Evolutionary conservation across 179 eudicot species (phyloP), one percentile per base, ranked within the genome.

Genomic region (Spinacia oleracea): DNA sequence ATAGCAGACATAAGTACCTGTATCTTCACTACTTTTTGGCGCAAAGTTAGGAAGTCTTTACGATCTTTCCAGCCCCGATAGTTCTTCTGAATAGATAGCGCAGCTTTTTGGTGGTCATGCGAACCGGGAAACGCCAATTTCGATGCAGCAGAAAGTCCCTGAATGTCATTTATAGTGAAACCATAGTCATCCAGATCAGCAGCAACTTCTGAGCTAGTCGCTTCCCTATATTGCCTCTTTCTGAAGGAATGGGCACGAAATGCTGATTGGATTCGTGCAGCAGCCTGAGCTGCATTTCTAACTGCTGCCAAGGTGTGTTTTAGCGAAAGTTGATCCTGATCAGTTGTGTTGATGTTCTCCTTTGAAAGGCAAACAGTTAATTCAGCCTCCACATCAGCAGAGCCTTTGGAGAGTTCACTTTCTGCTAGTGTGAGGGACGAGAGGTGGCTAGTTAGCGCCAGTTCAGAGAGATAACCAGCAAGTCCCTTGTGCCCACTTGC

Each of bases 21-120:
- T 86, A 96, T 93, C 90, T 89, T 96, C 73, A 96, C 99, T 55
- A 92, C 97, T 90, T 93, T 93, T 82, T 88, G 89, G 75, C 97
- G 92, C 70, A 92, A 65, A 40, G 99, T 72, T 56, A 91, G 87
- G 75, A 88, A 93, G 78, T 91, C 89, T 82, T 86, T 96, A 70
- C 97, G 87, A 40, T 93, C 94, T 90, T 93, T 96, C 89, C 90
- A 93, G 67, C 98, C 88, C 79, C 96, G 84, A 82, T 89, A 96
- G 25, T 89, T 92, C 85, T 93, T 96, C 87, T 96, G 99, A 82
- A 96, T 93, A 55, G 94, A 87, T 56, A 96, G 80, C 42, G 98
- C 98, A 81, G 97, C 98, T 43, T 85, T 77, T 69, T 86, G 86
- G 71, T 84, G 77, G 51, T 90, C 91, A 59, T 89, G 83, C 20